phyloP scores from a whole-genome alignment of 805 yeast genomes.

The Yamadazyma olivae region DNA sequence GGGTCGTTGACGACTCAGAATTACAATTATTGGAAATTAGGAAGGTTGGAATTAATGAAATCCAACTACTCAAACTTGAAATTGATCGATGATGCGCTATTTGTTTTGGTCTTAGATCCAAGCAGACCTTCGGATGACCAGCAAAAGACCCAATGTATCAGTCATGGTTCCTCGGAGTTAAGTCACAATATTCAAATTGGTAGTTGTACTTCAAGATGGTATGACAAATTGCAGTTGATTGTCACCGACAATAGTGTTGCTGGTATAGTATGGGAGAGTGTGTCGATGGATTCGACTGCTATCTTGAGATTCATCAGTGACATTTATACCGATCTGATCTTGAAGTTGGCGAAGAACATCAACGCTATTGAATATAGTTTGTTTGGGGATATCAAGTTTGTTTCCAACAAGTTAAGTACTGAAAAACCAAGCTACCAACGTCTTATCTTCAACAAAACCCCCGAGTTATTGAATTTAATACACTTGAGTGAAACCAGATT shows the following conservation, averaged over 20 bases:
- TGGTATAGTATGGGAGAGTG: slow-evolving; percentile 58
- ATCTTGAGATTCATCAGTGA: slow-evolving; percentile 56
- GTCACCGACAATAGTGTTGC: slow-evolving; percentile 56
- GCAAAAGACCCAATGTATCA: slow-evolving; percentile 47
- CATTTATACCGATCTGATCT: slow-evolving; percentile 54
- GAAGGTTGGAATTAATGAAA: slow-evolving; percentile 38
- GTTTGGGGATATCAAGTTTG: slow-evolving; percentile 41
- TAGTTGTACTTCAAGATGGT: slow-evolving; percentile 58
- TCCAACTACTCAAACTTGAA: slow-evolving; percentile 35
- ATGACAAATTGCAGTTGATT: slow-evolving; percentile 54
- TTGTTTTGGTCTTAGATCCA: slow-evolving; percentile 50
- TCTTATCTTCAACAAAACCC: slow-evolving; percentile 37
- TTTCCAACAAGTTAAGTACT: slow-evolving; percentile 33
- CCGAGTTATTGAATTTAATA: slow-evolving; percentile 45
- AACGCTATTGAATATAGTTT: slow-evolving; percentile 55
- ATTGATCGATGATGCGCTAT: slow-evolving; percentile 47
- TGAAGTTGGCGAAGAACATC: slow-evolving; percentile 55
- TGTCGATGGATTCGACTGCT: slow-evolving; percentile 57
- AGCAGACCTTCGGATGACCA: slow-evolving; percentile 45
- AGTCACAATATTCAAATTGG: slow-evolving; percentile 47
- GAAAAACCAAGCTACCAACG: slow-evolving; percentile 32
- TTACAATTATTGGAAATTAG: slow-evolving; percentile 46
- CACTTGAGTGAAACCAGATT: slow-evolving; percentile 58
- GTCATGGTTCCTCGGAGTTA: slow-evolving; percentile 50
- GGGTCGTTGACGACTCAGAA: slow-evolving; percentile 57